phyloP scores from a whole-genome alignment of 2,329 filamentous ascomycete genomes.

The Stemphylium vesicarium region DNA sequence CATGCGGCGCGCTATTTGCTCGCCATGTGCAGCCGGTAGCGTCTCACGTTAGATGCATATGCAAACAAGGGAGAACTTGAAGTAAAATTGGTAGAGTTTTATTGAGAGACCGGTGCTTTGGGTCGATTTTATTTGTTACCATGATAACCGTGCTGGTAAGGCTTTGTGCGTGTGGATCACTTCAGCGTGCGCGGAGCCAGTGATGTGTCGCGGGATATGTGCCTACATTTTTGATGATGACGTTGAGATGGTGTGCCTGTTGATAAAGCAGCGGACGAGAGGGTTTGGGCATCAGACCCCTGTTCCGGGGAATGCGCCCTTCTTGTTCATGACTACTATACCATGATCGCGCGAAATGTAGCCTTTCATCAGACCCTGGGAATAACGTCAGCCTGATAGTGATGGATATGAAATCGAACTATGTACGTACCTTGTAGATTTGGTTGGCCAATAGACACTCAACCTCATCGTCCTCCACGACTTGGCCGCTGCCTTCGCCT shows the following conservation, averaged over 20 bases:
- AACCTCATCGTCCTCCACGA: slow-evolving; percentile 86
- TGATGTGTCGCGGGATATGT: slow-evolving; percentile 10
- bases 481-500: slow-evolving; percentile 58
- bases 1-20: slow-evolving; percentile 6
- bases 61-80: not conserved
- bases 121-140: not conserved
- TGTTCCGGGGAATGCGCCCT: slow-evolving; percentile 91
- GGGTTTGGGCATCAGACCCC: slow-evolving; percentile 59
- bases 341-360: slow-evolving; percentile 92
- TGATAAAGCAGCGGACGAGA: slow-evolving; percentile 18
- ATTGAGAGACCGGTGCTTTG: not conserved
- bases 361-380: slow-evolving; percentile 90
- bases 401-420: not conserved
- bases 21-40: slow-evolving; percentile 3
- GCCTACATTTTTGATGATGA: not conserved
- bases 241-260: slow-evolving; percentile 14
- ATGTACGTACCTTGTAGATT: slow-evolving; percentile 87
- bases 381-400: slow-evolving; percentile 22
- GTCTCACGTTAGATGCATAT: slow-evolving; percentile 6
- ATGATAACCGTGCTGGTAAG: not conserved
- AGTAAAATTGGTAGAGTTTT: too few species aligned
- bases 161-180: not conserved
- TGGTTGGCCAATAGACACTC: slow-evolving; percentile 95
- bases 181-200: not conserved
- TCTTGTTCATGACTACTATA: slow-evolving; percentile 92